Percentiles rank a stretch among this genome's conserved stretches.
Evolutionary conservation across 2,329 filamentous ascomycete species (phyloP).

Genomic region (Endoconidiophora laricicola): DNA sequence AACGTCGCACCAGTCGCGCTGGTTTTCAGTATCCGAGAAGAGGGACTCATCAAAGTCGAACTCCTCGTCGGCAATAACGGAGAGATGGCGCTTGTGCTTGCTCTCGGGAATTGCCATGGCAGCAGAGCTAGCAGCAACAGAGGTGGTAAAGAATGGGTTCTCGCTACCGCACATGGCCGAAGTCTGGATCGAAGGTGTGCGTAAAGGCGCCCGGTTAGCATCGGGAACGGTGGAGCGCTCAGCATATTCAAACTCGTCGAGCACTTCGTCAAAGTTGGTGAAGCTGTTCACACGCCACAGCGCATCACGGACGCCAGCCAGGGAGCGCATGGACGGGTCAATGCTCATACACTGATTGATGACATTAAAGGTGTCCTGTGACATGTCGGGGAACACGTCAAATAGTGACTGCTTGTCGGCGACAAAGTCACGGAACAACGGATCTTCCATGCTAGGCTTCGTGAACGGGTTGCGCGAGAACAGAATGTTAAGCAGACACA

Average conservation of each 20-base stretch:
- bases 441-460: conserved; percentile 75
- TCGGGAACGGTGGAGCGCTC: conserved; percentile 63
- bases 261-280: conserved; percentile 77
- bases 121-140: too few species aligned
- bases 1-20: conserved; percentile 62
- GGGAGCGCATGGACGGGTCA: conserved; percentile 75
- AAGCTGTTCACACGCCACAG: conserved; percentile 72
- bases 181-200: conserved; percentile 86
- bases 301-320: conserved; percentile 60
- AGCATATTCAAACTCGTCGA: conserved; percentile 72
- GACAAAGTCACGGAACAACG: conserved; percentile 82
- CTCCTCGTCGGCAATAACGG: conserved; percentile 59
- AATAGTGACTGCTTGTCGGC: conserved; percentile 91
- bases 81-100: conserved; percentile 38
- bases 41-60: conserved; percentile 55
- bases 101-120: background rate
- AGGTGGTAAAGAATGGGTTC: conserved; percentile 11
- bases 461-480: conserved; percentile 96
- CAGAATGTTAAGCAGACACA: conserved; percentile 88
- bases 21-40: conserved; percentile 61
- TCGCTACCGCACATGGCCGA: conserved; percentile 31
- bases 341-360: conserved; percentile 79
- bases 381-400: conserved; percentile 97
- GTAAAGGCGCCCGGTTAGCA: conserved; percentile 84
- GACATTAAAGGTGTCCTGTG: conserved; percentile 91